Evolutionary conservation across 345 rosid genomes (phyloP), one percentile per base, ranked within the genome.

Genomic region (Salix arbutifolia): DNA sequence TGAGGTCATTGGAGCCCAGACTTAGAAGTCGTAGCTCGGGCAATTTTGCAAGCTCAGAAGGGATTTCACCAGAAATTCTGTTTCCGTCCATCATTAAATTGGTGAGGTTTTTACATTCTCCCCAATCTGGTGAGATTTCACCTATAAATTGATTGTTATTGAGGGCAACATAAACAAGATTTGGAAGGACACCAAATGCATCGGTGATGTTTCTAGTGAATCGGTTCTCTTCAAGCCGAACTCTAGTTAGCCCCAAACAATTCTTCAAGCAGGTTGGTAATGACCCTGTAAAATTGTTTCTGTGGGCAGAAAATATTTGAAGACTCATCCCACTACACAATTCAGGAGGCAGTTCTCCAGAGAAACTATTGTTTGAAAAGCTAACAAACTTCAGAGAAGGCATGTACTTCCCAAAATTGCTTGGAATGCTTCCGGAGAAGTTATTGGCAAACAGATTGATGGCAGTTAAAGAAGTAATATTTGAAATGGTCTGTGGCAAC

Each of bases 321-420:
- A 89, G 88, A 50, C 37, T 53, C 10, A 80, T 28, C 26, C 90
- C 84, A 12, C 89, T 83, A 77, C 96, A 91, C 38, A 89, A 28
- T 16, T 87, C 89, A 5, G 86, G 84, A 0, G 93, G 92, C 79
- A 90, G 72, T 74, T 88, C 91, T 50, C 92, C 92, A 0, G 79
- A 26, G 85, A 91, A 91, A 76, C 81, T 87, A 83, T 91, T 91
- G 82, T 84, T 70, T 0, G 96, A 86, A 75, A 91, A 83, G 83
- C 91, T 82, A 26, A 83, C 91, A 71, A 62, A 25, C 19, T 0
- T 0, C 79, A 91, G 67, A 23, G n/a, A n/a, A 67, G 84, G 90
- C 73, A 77, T 87, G 46, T 83, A 37, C 80, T 84, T 88, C 69
- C 96, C 96, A 23, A 91, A 80, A 74, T 88, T 89, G 0, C 25